Conservation (phyloP, 495 filamentous ascomycete genomes). For the Trichoderma parareesei region DNA sequence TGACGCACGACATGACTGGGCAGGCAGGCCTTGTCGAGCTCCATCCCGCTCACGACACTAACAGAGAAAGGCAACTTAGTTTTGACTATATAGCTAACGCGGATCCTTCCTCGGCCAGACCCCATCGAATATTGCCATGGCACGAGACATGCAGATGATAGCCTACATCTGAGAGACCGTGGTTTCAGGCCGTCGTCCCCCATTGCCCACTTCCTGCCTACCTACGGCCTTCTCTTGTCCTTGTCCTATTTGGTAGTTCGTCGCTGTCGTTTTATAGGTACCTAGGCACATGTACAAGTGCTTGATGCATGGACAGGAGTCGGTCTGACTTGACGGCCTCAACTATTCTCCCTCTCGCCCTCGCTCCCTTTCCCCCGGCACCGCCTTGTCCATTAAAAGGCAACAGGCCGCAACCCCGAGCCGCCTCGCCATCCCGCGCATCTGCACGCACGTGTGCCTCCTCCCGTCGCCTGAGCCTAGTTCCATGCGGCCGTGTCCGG, state of each 20-base stretch:
- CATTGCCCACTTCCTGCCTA: not conserved
- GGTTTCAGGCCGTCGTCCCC: not conserved
- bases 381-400: not conserved
- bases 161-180: not conserved
- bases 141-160: slow-evolving; percentile 31
- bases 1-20: slow-evolving; percentile 4
- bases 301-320: too few relatives aligned
- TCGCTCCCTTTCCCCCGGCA: too few relatives aligned
- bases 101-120: slow-evolving; percentile 12
- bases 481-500: slow-evolving; percentile 14
- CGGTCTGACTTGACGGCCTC: too few relatives aligned
- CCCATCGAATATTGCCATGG: slow-evolving; percentile 34
- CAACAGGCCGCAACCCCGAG: not conserved
- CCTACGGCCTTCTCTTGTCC: not conserved
- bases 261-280: too few relatives aligned
- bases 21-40: slow-evolving; percentile 1
- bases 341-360: too few relatives aligned
- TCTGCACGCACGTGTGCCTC: not conserved
- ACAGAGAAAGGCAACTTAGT: not conserved
- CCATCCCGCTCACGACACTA: slow-evolving; percentile 1
- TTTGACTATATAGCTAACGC: not conserved
- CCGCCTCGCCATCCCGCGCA: not conserved
- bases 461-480: not conserved
- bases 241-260: not conserved
- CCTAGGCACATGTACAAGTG: too few relatives aligned